Percentiles rank a stretch among this genome's conserved stretches.
Conservation (phyloP, 2,329 filamentous ascomycete species). For the Periconia macrospinosa region DNA sequence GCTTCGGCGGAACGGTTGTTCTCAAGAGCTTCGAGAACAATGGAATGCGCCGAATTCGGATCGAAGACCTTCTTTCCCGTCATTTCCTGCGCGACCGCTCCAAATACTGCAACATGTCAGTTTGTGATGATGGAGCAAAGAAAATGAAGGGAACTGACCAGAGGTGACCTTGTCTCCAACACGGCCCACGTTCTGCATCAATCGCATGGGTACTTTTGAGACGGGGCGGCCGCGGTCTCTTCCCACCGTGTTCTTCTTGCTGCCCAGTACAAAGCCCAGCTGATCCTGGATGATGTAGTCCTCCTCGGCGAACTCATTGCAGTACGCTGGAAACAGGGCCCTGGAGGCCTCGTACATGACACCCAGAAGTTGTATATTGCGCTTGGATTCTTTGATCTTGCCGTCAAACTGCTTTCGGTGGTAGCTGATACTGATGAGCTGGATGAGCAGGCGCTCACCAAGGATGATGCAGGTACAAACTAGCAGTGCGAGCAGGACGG, state of each 20-base stretch:
- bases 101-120: constrained; percentile 62
- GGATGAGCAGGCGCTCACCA: constrained; percentile 76
- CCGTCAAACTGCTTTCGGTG: constrained; percentile 82
- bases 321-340: constrained; percentile 88
- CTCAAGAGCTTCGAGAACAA: constrained; percentile 87
- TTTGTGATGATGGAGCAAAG: background rate
- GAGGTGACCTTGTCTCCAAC: constrained; percentile 93
- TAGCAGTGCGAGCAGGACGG: constrained; percentile 67
- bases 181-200: constrained; percentile 71
- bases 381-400: constrained; percentile 87
- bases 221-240: constrained; percentile 54
- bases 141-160: background rate
- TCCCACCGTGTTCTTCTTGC: constrained; percentile 52
- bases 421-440: constrained; percentile 82
- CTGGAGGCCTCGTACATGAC: constrained; percentile 89
- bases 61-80: constrained; percentile 96
- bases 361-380: constrained; percentile 77
- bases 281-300: constrained; percentile 87
- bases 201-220: constrained; percentile 73
- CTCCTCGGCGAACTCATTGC: constrained; percentile 85
- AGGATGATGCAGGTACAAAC: constrained; percentile 72
- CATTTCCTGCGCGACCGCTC: constrained; percentile 90
- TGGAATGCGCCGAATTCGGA: constrained; percentile 83
- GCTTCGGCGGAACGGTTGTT: constrained; percentile 83
- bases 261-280: constrained; percentile 63